phyloP scores from a whole-genome alignment of 768 basidiomycete genomes.

The Hypholoma sublateritium region DNA sequence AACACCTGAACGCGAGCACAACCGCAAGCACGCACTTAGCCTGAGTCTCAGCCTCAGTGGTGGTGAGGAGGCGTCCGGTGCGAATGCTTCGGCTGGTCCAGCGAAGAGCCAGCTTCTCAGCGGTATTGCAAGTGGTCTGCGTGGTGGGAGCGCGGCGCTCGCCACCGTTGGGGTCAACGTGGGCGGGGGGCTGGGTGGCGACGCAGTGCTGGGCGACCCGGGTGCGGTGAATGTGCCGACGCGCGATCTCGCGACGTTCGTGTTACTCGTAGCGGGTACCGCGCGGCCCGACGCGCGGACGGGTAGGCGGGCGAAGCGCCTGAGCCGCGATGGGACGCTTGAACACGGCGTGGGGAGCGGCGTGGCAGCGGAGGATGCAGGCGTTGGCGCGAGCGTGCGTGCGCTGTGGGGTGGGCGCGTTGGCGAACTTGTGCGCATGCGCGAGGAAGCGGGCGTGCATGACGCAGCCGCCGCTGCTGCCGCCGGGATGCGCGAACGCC shows the following conservation, averaged over 20 bases:
- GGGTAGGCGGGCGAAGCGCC: slow-evolving; percentile 2
- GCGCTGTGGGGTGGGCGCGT: slow-evolving; percentile 48
- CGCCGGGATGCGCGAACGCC: slow-evolving; percentile 7
- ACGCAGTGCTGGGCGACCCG: slow-evolving; percentile 27
- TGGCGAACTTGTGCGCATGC: slow-evolving; percentile 32
- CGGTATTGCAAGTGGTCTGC: slow-evolving; percentile 39
- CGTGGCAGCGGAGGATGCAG: slow-evolving; percentile 22
- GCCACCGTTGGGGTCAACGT: slow-evolving; percentile 30
- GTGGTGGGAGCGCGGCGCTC: slow-evolving; percentile 24
- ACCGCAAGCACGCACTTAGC: slow-evolving; percentile 20
- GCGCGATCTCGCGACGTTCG: slow-evolving; percentile 52
- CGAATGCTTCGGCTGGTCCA: background rate
- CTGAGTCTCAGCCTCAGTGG: slow-evolving; percentile 10
- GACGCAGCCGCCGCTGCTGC: background rate
- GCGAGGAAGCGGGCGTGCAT: slow-evolving; percentile 29
- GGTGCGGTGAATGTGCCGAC: slow-evolving; percentile 46
- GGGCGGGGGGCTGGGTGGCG: slow-evolving; percentile 21
- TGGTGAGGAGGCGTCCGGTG: background rate
- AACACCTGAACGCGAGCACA: slow-evolving; percentile 20
- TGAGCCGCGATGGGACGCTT: slow-evolving; percentile 33
- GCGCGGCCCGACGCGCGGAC: background rate
- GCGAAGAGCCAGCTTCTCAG: slow-evolving; percentile 31
- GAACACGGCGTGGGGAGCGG: slow-evolving; percentile 36
- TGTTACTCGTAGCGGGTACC: slow-evolving; percentile 38
- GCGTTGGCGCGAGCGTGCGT: slow-evolving; percentile 36